phyloP scores from a whole-genome alignment of 805 yeast species.

The Suhomyces tanzawaensis region DNA sequence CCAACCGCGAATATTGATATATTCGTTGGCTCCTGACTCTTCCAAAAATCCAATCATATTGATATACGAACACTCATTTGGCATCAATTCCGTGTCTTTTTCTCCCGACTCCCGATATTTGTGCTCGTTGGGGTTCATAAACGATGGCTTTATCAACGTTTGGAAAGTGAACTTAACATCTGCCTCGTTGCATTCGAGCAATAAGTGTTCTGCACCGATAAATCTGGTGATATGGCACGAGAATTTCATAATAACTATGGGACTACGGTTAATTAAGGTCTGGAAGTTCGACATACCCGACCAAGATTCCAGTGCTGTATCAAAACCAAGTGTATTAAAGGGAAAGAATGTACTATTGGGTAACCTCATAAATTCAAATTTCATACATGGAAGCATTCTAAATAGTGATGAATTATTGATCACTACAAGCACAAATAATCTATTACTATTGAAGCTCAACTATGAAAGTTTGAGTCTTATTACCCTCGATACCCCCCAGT shows the following conservation, averaged over 20 bases:
- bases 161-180: slow-evolving; percentile 44
- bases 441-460: slow-evolving; percentile 26
- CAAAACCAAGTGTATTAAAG: slow-evolving; percentile 25
- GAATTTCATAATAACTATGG: slow-evolving; percentile 50
- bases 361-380: slow-evolving; percentile 45
- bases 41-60: slow-evolving; percentile 49
- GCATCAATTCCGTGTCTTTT: slow-evolving; percentile 53
- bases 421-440: slow-evolving; percentile 30
- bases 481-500: slow-evolving; percentile 14
- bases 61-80: slow-evolving; percentile 64
- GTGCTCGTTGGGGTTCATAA: slow-evolving; percentile 63
- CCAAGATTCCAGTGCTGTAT: slow-evolving; percentile 11
- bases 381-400: slow-evolving; percentile 38
- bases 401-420: slow-evolving; percentile 37
- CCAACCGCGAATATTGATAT: slow-evolving; percentile 61
- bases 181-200: slow-evolving; percentile 45
- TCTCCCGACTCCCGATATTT: slow-evolving; percentile 56
- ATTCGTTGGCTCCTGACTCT: slow-evolving; percentile 53
- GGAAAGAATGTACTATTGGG: slow-evolving; percentile 64
- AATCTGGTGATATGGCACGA: slow-evolving; percentile 58
- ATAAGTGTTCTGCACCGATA: slow-evolving; percentile 61
- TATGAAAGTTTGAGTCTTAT: slow-evolving; percentile 21
- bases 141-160: slow-evolving; percentile 64
- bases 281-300: slow-evolving; percentile 47
- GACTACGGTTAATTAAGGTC: slow-evolving; percentile 57